A percentile compares a stretch with the other conserved stretches of the same genome.
These are phyloP conservation scores for Lasiodiplodia sp. DNA, from an alignment of 2,329 filamentous ascomycete genomes.

Conservation along the genomic window DNA sequence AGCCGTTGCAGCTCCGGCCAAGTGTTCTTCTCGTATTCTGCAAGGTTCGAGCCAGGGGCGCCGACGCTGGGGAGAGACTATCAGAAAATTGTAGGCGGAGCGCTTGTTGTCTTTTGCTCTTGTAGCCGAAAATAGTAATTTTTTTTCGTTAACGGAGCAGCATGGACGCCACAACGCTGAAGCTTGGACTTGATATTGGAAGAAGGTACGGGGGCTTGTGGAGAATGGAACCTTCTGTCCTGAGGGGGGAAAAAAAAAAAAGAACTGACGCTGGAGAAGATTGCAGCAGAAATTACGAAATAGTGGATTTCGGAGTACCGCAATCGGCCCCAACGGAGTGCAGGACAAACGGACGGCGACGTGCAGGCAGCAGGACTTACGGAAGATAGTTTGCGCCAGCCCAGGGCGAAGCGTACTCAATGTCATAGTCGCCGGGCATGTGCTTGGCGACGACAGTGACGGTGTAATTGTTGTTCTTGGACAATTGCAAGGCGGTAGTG, in stretches of 20 bases:
- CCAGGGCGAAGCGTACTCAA: conserved; percentile 90
- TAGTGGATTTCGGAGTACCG: background rate
- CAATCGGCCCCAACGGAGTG: background rate
- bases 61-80: conserved; percentile 43
- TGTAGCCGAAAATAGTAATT: background rate
- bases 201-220: background rate
- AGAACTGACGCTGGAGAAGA: background rate
- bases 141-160: background rate
- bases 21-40: conserved; percentile 52
- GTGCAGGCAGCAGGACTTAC: conserved; percentile 7
- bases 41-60: conserved; percentile 48
- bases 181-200: background rate
- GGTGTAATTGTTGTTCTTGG: conserved; percentile 61
- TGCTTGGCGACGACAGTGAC: conserved; percentile 83
- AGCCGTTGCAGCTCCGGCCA: conserved; percentile 54
- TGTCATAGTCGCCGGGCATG: conserved; percentile 92
- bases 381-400: conserved; percentile 83
- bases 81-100: background rate
- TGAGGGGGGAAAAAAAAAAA: too few species aligned
- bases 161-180: background rate
- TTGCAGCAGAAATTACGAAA: background rate
- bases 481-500: conserved; percentile 69
- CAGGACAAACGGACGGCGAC: background rate
- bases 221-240: background rate
- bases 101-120: background rate